Conservation (phyloP, 179 eudicot genomes). For the Vitellaria paradoxa region DNA sequence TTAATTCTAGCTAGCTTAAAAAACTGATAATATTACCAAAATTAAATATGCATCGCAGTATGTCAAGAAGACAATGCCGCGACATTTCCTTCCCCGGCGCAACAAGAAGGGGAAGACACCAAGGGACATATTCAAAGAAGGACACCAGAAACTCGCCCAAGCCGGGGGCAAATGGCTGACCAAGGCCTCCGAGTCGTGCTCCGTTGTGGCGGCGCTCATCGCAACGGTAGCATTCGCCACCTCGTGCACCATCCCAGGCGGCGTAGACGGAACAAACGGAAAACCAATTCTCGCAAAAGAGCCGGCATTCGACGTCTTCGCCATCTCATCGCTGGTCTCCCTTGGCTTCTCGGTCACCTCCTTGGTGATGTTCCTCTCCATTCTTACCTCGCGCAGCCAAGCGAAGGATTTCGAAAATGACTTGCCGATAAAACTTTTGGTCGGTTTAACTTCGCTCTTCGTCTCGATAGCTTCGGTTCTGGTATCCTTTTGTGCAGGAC, state of each 20-base stretch:
- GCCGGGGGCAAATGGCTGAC: conserved; percentile 19
- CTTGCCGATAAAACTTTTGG: conserved; percentile 19
- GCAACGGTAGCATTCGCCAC: conserved; percentile 27
- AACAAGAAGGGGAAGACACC: conserved; percentile 6
- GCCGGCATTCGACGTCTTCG: conserved; percentile 16
- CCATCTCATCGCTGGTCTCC: conserved; percentile 16
- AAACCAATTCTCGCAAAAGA: neutral
- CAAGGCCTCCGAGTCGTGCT: conserved; percentile 21
- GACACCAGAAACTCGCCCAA: conserved; percentile 7
- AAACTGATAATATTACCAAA: too few species aligned
- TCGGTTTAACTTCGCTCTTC: conserved; percentile 18
- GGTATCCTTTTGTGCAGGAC: conserved; percentile 19
- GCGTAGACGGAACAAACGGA: neutral
- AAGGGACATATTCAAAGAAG: conserved; percentile 7
- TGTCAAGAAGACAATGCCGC: conserved; percentile 11
- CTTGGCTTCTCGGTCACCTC: conserved; percentile 22
- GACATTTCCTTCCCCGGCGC: conserved; percentile 5
- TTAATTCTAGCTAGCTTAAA: too few species aligned
- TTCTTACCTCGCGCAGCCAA: conserved; percentile 20
- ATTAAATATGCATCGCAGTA: conserved; percentile 1
- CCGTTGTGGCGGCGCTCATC: conserved; percentile 23
- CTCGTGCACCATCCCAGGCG: conserved; percentile 20
- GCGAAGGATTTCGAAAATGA: conserved; percentile 9
- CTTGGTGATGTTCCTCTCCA: conserved; percentile 19
- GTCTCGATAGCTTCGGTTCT: conserved; percentile 19